Evolutionary conservation across 176 grass and related monocot species (phyloP), one percentile per base, ranked within the genome.

Genomic region (Puya raimondii): DNA sequence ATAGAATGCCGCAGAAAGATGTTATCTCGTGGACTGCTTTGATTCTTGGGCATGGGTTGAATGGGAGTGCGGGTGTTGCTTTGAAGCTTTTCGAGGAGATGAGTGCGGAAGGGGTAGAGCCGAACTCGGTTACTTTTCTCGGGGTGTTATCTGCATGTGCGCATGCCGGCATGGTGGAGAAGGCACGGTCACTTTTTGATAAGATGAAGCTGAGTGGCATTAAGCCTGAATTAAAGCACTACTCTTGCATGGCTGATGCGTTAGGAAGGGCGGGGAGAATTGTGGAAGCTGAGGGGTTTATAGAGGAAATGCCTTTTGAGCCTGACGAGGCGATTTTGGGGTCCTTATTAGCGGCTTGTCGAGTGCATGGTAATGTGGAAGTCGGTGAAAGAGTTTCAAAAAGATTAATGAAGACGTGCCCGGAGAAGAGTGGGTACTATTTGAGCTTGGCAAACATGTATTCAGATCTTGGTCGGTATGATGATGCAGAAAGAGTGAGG

Each of bases 391-490:
- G 50, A 20, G 63, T 90, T 66, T 83, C 86, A 11, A 78, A 75
- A 69, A 87, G 74, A 63, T 66, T 90, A 65, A 87, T 90, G 84
- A 12, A 27, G 54, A 82, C 84, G 84, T 72, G 49, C 69, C 91
- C 84, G 48, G 66, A 50, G 23, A 90, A 82, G 70, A 87, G 87
- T 1, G 91, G 91, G 14, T 90, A 80, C 54, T 95, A 85, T 74
- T 81, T 90, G 91, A 95, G 84, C 70, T 52, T 90, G 79, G 87
- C 81, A 66, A 95, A 95, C 80, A 78, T 95, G 78, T 90, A 90
- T 83, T 89, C 81, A 18, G 87, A 90, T 70, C 79, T 75, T 53
- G 81, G 86, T 26, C 85, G 81, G 73, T 90, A 84, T 64, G 61
- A 0, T 56, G 87, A 95, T 69, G 87, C 84, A 4, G 73, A 90